These are phyloP conservation scores for Vanrija humicola DNA, from an alignment of 1,284 basidiomycete genomes.

Conservation along the genomic window DNA sequence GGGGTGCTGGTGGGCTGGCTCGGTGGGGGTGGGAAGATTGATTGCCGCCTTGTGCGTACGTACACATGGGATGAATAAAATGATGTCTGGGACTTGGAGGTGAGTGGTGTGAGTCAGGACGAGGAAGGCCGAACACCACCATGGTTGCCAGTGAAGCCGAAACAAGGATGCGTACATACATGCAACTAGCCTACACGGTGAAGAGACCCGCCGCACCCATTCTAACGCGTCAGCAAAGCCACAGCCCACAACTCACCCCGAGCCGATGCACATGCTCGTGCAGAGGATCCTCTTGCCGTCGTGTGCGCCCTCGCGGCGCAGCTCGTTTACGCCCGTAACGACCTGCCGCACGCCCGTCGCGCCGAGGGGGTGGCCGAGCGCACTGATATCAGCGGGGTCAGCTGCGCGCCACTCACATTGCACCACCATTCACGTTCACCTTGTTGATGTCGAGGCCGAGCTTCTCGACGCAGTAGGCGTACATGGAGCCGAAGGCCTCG, in stretches of 20 bases:
- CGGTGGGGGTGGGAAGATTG: too few species aligned
- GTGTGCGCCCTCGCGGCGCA: conserved; percentile 13
- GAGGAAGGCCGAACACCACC: too few species aligned
- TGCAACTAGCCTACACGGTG: conserved; percentile 14
- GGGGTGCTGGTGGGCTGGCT: too few species aligned
- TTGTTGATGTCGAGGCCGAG: conserved; percentile 68
- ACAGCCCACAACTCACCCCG: conserved; percentile 12
- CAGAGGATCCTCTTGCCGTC: conserved; percentile 18
- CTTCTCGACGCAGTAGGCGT: conserved; percentile 67
- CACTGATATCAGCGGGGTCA: not conserved
- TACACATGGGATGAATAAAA: too few species aligned
- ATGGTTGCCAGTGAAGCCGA: too few species aligned
- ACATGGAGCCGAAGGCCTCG: conserved; percentile 84
- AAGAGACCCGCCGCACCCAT: conserved; percentile 29
- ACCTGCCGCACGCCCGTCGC: conserved; percentile 29
- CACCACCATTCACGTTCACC: conserved; percentile 80
- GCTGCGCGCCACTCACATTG: not conserved
- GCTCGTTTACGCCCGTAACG: conserved; percentile 28
- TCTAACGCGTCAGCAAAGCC: not conserved
- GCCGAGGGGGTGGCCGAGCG: conserved; percentile 22
- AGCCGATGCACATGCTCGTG: conserved; percentile 30
- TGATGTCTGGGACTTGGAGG: too few species aligned
- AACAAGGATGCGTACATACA: too few species aligned
- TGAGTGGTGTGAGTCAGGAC: too few species aligned
- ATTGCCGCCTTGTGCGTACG: too few species aligned